phyloP scores from a whole-genome alignment of 176 grass and related monocot genomes.

The Saccharum officinarum region DNA sequence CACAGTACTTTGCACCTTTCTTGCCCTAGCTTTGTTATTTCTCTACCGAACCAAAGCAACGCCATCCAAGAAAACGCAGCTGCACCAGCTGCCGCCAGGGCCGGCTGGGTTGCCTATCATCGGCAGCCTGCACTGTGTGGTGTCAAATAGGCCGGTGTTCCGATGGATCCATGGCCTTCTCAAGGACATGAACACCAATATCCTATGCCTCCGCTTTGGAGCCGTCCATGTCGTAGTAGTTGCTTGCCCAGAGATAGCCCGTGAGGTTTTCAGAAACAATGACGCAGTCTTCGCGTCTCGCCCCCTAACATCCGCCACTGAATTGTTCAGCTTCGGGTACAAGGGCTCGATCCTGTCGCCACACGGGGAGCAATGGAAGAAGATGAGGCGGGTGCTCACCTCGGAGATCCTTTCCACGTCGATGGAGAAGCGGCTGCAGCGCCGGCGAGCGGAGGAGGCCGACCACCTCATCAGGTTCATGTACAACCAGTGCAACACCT shows the following conservation, averaged over 20 bases:
- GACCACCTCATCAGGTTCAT: too few species aligned
- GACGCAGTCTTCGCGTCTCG: constrained; percentile 36
- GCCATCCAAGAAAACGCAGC: not conserved
- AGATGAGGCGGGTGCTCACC: constrained; percentile 39
- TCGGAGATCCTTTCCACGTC: constrained; percentile 10
- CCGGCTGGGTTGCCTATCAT: constrained; percentile 19
- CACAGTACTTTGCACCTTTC: not conserved
- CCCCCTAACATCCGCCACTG: too few species aligned
- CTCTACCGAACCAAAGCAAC: not conserved
- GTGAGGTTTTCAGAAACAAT: constrained; percentile 38
- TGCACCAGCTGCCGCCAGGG: constrained; percentile 18
- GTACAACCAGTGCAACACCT: too few species aligned
- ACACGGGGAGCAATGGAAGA: constrained; percentile 48
- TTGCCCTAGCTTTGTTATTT: not conserved
- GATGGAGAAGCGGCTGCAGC: too few species aligned
- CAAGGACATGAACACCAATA: too few species aligned
- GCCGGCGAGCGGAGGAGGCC: too few species aligned
- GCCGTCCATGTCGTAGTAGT: not conserved
- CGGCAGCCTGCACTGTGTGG: constrained; percentile 25
- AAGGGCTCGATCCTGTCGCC: not conserved
- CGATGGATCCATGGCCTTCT: too few species aligned
- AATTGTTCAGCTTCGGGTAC: not conserved
- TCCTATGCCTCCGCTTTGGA: too few species aligned
- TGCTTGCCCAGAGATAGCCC: constrained; percentile 30
- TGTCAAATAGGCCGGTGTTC: constrained; percentile 22